Base-by-base conservation (phyloP, 1,139 yeast species). In the Lodderomyces parapsilosis region DNA sequence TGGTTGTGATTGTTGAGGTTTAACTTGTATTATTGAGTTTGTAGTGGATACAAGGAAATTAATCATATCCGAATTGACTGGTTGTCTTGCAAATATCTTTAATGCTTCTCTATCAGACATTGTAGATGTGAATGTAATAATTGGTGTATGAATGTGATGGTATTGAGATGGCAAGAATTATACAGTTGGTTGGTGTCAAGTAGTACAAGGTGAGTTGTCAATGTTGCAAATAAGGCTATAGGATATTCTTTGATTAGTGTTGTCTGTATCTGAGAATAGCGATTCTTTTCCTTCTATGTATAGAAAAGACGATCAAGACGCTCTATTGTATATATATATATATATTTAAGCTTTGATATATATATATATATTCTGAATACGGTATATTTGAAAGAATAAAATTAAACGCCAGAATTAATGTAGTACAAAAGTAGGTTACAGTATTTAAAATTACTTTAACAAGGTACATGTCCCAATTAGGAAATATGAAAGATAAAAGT, bases 21-120 rank as follows among this genome's bases (percentile, higher is more conserved):
- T 74, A 24, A 80, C 74, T 53, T 81, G 82, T 53, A 91, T 86
- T 48, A 91, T 86, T 6, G 95, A 81, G 48, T 75, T 73, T 22
- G 97, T 88, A 41, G 95, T 85, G 28, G 87, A 74, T 8, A 86
- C 96, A 52, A 91, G 73, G 58, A 84, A 86, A 47, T 78, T 76
- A 40, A 91, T 80, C 98, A 91, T 91, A 47, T 86, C 86, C 38
- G 77, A 68, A 44, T 78, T 70, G 43, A 91, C 96, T 20, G 94
- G 87, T 60, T 80, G 86, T 63, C 85, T 78, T 46, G 90, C 72
- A 59, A 91, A 90, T 45, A 79, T 67, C 53, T 81, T 78, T 45
- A 91, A 77, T 2, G 96, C 96, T 58, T 72, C 77, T 55, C 60
- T 61, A 55, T 74, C 77, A 33, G 75, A 71, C 77, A 72, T 72